Evolutionary conservation across 108 stramenopile species (phyloP), one percentile per base, ranked within the genome.

Genomic region (Conticribra weissflogii): DNA sequence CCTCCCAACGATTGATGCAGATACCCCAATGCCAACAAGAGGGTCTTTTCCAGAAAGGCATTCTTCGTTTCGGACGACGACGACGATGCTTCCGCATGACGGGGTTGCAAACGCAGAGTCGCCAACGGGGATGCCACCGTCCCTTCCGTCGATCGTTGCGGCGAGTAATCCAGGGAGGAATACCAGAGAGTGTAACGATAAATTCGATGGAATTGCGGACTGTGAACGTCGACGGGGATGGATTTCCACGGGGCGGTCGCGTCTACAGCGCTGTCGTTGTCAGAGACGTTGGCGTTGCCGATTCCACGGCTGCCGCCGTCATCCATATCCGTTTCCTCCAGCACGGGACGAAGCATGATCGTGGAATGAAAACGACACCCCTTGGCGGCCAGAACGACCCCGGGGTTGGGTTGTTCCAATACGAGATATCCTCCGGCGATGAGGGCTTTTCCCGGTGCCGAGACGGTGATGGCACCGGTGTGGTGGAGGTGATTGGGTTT

Each of bases 391-490:
- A 97, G 45, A 21, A 97, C 94, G 7, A 95, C 70, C 3, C 96
- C 98, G 1, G 63, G 65, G 76, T 97, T 95, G 15, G 90, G 87
- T n/a, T 79, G 63, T 61, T 98, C 96, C 56, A 98, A 76, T 24
- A 98, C 96, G 9, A 97, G 85, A 68, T 97, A 98, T 29, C 98
- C 98, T 19, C 98, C 98, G 7, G 93, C 96, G 33, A 98, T 59
- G 29, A 98, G 79, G 16, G 96, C 87, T 63, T 98, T 98, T 21
- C 98, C 98, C 1, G 98, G 98, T 8, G 89, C 89, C 8, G 85
- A 88, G 28, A 79, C 87, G 22, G 85, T 83, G 44, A 79, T 73
- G 0, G 48, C 41, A 4, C 48, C 66, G 53, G 52, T n/a, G 2
- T 66, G 16, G 25, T 22, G 34, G 36, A 19, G 30, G 33, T 17